A percentile compares a stretch with the other conserved stretches of the same genome.
Conservation (phyloP, 108 stramenopile species). For the Pseudonitzschia delicatissima region DNA sequence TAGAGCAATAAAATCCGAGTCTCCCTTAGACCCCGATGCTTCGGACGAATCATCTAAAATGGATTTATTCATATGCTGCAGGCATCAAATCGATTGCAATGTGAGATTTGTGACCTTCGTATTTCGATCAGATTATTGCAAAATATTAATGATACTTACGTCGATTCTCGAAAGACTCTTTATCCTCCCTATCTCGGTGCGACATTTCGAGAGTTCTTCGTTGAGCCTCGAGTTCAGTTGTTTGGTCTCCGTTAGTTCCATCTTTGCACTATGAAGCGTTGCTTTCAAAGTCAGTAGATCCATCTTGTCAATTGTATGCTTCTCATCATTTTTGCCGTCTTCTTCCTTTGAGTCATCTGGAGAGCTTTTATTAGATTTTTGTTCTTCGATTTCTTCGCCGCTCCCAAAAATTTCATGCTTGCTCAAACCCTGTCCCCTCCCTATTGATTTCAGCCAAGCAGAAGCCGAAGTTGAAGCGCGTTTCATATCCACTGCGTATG, state of each 20-base stretch:
- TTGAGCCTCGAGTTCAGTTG: slow-evolving; percentile 50
- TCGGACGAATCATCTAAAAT: slow-evolving; percentile 42
- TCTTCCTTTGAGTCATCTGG: not conserved
- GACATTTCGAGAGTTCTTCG: slow-evolving; percentile 60
- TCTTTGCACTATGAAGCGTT: slow-evolving; percentile 35
- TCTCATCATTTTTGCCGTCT: slow-evolving; percentile 1
- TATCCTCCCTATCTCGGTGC: slow-evolving; percentile 77
- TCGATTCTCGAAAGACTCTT: slow-evolving; percentile 39
- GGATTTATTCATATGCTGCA: slow-evolving; percentile 47
- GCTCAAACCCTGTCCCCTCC: slow-evolving; percentile 1
- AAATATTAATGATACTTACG: slow-evolving; percentile 22
- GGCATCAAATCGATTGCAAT: slow-evolving; percentile 11
- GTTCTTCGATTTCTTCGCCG: not conserved
- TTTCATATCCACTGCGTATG: slow-evolving; percentile 66
- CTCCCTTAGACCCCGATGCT: slow-evolving; percentile 2
- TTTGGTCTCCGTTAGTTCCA: slow-evolving; percentile 33
- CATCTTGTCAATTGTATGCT: slow-evolving; percentile 17
- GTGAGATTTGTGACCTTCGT: not conserved
- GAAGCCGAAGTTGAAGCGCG: slow-evolving; percentile 56
- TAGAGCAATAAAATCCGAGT: slow-evolving; percentile 15
- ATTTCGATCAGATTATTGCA: not conserved
- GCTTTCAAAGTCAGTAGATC: slow-evolving; percentile 43
- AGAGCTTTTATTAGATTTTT: not conserved
- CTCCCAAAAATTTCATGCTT: not conserved
- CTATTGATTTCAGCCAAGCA: slow-evolving; percentile 66